Evolutionary conservation across 139 green algal genomes (phyloP), one percentile per base, ranked within the genome.

Genomic region (Chlamydomonas applanata): DNA sequence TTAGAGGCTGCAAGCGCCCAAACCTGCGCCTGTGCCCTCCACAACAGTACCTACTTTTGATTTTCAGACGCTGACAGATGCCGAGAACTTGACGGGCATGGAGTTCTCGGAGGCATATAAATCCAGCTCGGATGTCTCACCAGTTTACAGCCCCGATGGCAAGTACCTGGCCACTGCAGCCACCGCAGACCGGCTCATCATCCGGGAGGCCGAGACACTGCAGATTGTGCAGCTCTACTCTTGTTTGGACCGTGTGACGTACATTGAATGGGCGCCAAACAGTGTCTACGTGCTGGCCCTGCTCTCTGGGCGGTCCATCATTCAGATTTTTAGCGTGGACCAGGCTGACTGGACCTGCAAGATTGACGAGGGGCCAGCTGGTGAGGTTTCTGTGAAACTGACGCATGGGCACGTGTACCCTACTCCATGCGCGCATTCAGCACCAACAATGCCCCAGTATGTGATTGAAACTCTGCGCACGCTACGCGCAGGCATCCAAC

Each of bases 281-380:
- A 88, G 81, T 24, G 69, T 86, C 17, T 91, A 94, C 71, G 78
- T 98, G 7, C 69, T 97, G 30, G 94, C 87, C 71, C 82, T 73
- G 2, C 77, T 95, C 45, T 89, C 86, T 27, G 78, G 73, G 0
- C 73, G 89, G 0, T 77, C 82, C 13, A 85, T 92, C 4, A 81
- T 96, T 17, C 93, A 97, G 85, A 83, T 93, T 0, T 93, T 86
- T 88, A 91, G 82, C 25, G 76, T 89, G 1, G 63, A 84, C 9
- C 83, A 94, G 32, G 74, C 87, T 0, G 87, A 97, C 3, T 98
- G 92, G 91, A 89, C 75, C 4, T 98, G 93, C 84, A 93, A 89
- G 67, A 94, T 98, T 40, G 89, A 96, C 36, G 92, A 97, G 77
- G 90, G 88, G 0, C 85, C 90, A 1, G 91, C 91, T 36, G 89